Percentiles rank a stretch among this genome's conserved stretches.
Conservation (phyloP, 2,329 filamentous ascomycete species). For the Aspergillus piperis region DNA sequence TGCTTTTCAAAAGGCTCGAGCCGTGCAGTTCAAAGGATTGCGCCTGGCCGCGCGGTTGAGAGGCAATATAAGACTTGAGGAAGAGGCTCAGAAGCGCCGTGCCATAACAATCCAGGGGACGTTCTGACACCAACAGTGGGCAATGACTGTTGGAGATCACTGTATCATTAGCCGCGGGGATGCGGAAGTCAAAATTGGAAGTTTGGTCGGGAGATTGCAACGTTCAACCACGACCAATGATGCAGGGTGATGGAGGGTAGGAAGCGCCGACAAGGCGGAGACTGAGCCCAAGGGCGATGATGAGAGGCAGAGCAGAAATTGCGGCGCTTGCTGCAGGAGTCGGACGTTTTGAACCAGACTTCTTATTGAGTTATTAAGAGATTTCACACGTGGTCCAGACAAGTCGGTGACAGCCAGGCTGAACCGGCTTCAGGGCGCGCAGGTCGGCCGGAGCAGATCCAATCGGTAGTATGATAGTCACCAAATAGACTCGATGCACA, state of each 20-base stretch:
- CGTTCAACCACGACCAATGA: conserved; percentile 21
- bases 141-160: conserved; percentile 16
- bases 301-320: conserved; percentile 14
- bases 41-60: conserved; percentile 7
- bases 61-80: conserved; percentile 17
- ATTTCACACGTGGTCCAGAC: conserved; percentile 17
- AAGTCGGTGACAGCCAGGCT: conserved; percentile 6
- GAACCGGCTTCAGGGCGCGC: background rate
- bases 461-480: background rate
- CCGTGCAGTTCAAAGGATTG: conserved; percentile 3
- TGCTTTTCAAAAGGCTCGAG: conserved; percentile 1
- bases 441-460: conserved; percentile 1
- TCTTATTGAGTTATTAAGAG: conserved; percentile 8
- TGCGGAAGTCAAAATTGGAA: conserved; percentile 21
- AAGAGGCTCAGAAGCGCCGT: conserved; percentile 10
- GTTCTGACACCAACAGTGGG: conserved; percentile 15
- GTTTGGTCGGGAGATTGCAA: conserved; percentile 7
- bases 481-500: background rate
- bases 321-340: conserved; percentile 24
- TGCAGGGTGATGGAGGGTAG: conserved; percentile 8
- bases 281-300: conserved; percentile 9
- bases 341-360: conserved; percentile 14
- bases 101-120: conserved; percentile 16
- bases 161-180: conserved; percentile 27
- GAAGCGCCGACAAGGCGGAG: conserved; percentile 27